Conservation (phyloP, 192 early-diverging fungal genomes). For the Chytriomyces sp. region DNA sequence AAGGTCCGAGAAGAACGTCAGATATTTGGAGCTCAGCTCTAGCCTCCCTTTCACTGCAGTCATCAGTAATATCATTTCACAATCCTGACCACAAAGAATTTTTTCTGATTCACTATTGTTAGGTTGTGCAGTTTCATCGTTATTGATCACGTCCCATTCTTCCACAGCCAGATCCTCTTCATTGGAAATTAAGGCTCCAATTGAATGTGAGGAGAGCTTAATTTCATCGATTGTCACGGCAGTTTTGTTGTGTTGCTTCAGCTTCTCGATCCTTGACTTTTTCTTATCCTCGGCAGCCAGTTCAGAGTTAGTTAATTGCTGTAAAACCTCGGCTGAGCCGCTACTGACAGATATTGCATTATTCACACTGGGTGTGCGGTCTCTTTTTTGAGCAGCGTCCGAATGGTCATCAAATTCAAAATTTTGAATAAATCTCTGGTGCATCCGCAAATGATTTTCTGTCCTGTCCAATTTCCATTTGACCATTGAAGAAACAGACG, state of each 20-base stretch:
- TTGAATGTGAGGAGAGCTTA: slow-evolving; percentile 4
- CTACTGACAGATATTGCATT: too few species aligned
- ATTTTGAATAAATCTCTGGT: slow-evolving; percentile 37
- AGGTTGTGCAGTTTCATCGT: slow-evolving; percentile 31
- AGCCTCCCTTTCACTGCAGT: slow-evolving; percentile 49
- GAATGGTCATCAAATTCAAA: slow-evolving; percentile 52
- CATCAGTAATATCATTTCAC: slow-evolving; percentile 54
- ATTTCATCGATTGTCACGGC: slow-evolving; percentile 24
- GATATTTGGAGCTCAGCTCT: slow-evolving; percentile 39
- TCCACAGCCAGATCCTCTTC: slow-evolving; percentile 39
- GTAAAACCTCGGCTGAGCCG: too few species aligned
- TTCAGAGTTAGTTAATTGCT: neutral
- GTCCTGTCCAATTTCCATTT: slow-evolving; percentile 47
- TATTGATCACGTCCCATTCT: slow-evolving; percentile 46
- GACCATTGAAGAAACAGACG: neutral
- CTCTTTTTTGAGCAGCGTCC: slow-evolving; percentile 41
- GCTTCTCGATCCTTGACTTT: slow-evolving; percentile 27
- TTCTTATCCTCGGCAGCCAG: neutral
- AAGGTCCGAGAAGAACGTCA: slow-evolving; percentile 46
- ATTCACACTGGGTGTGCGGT: slow-evolving; percentile 30
- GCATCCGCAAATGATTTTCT: slow-evolving; percentile 50
- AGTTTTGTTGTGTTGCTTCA: slow-evolving; percentile 16
- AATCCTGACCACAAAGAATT: slow-evolving; percentile 36
- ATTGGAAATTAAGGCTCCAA: neutral
- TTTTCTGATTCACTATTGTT: slow-evolving; percentile 25